Base-by-base conservation (phyloP, 208 protist genomes). In the Leishmania turanica region DNA sequence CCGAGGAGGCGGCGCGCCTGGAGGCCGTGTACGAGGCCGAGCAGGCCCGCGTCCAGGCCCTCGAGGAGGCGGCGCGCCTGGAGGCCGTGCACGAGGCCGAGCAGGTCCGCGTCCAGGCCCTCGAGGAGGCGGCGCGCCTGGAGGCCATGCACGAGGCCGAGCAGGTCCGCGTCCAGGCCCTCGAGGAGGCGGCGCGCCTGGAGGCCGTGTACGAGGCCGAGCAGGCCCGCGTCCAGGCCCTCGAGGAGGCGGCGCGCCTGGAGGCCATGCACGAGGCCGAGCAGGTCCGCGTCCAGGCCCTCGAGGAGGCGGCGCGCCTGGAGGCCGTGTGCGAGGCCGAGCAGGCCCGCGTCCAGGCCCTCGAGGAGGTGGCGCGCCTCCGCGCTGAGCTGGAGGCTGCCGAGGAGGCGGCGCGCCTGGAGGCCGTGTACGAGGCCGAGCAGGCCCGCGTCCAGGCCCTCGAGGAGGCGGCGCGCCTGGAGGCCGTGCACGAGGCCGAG, bases 1-100 rank as follows among this genome's bases (percentile, higher is more conserved):
- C 79, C 21, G 69, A 81, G 51, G 75, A 79, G 51, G 66, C 64
- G 9, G 79, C 74, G 2, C 75, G 78, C 8, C 64, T 54, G 62
- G 60, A 3, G 27, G 60, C 27, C 27, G 2, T 9, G 60, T 27
- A 66, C 8, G 60, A 37, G 60, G 60, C 60, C 6, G 60, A 54
- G 51, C 51, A 54, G 51, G 1, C 15, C 15, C 51, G 51, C 15
- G 17, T 21, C 51, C 15, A 9, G 11, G 15, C 17, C 51, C 51
- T 34, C 3, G 49, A 58, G 62, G 73, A 83, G 31, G 71, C 60
- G 3, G 60, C 60, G 31, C 75, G 78, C 8, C 64, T 54, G 62
- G 60, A 3, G 27, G 60, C 27, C 27, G 2, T 8, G 60, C 60
- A 65, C 8, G 60, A 37, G 60, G 60, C 60, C 6, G 60, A 54